phyloP scores from a whole-genome alignment of 2,329 filamentous ascomycete species.

The Didymella sp. region DNA sequence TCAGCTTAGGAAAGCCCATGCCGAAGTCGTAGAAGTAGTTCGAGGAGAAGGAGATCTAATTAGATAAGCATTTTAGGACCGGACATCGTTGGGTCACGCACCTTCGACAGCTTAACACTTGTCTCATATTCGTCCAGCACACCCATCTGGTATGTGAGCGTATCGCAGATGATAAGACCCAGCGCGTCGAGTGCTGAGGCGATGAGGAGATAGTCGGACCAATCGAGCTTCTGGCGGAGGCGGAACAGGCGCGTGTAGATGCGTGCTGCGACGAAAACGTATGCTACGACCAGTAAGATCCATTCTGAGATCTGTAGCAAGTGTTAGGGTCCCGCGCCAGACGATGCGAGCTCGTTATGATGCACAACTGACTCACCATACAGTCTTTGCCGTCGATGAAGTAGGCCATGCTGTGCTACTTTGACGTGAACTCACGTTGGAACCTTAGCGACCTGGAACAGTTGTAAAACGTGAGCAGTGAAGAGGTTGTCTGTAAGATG shows the following conservation, averaged over 20 bases:
- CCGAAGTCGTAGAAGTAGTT: slow-evolving; percentile 38
- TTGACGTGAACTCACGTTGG: background rate
- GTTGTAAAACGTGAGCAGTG: no score
- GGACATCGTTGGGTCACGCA: background rate
- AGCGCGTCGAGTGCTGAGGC: slow-evolving; percentile 24
- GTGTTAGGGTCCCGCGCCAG: background rate
- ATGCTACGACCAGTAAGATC: slow-evolving; percentile 28
- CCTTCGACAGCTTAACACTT: slow-evolving; percentile 30
- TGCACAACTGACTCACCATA: slow-evolving; percentile 21
- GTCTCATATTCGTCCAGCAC: slow-evolving; percentile 30
- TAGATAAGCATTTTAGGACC: background rate
- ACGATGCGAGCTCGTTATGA: background rate
- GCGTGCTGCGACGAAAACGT: slow-evolving; percentile 28
- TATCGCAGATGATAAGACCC: slow-evolving; percentile 30
- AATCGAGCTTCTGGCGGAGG: slow-evolving; percentile 24
- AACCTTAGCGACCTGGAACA: background rate
- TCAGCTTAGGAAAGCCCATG: slow-evolving; percentile 36
- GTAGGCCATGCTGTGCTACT: slow-evolving; percentile 19
- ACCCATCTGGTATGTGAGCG: slow-evolving; percentile 27
- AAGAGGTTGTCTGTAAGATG: background rate
- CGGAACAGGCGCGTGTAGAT: slow-evolving; percentile 26
- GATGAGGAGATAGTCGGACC: slow-evolving; percentile 27
- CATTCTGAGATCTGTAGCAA: slow-evolving; percentile 29
- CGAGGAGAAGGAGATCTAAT: slow-evolving; percentile 32
- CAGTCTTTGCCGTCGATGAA: slow-evolving; percentile 28